These are phyloP conservation scores for Xylaria venustula DNA, from an alignment of 495 filamentous ascomycete species.

Conservation along the genomic window DNA sequence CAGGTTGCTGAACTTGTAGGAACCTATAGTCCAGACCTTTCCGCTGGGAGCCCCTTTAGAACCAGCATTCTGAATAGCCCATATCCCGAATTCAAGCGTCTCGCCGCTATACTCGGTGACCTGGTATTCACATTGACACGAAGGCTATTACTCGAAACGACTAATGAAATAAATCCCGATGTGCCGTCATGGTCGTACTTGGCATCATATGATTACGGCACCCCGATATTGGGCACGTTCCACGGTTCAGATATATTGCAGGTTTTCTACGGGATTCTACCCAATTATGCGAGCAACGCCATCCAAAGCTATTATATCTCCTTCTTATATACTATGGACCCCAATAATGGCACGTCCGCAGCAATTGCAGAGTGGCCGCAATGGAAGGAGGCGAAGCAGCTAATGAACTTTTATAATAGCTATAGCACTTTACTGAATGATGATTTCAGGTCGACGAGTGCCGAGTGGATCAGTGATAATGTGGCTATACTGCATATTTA, in stretches of 20 bases:
- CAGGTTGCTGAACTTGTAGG: slow-evolving; percentile 53
- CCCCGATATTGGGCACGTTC: slow-evolving; percentile 69
- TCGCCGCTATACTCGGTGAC: slow-evolving; percentile 74
- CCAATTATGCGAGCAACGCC: slow-evolving; percentile 59
- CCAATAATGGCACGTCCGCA: slow-evolving; percentile 49
- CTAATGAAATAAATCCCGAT: slow-evolving; percentile 43
- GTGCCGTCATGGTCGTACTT: slow-evolving; percentile 73
- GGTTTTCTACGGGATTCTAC: slow-evolving; percentile 60
- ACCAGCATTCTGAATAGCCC: slow-evolving; percentile 61
- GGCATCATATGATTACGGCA: slow-evolving; percentile 63
- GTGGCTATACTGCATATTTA: slow-evolving; percentile 51
- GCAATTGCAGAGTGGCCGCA: slow-evolving; percentile 58
- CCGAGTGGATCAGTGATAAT: slow-evolving; percentile 50
- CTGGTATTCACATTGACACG: slow-evolving; percentile 64
- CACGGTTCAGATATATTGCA: slow-evolving; percentile 66
- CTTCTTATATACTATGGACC: slow-evolving; percentile 65
- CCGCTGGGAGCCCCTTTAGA: slow-evolving; percentile 63
- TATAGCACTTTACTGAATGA: slow-evolving; percentile 49
- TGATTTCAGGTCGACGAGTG: slow-evolving; percentile 54
- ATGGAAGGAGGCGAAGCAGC: slow-evolving; percentile 50
- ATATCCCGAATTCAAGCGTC: slow-evolving; percentile 74
- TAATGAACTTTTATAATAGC: slow-evolving; percentile 58
- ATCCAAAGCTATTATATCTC: slow-evolving; percentile 64
- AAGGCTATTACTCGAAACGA: slow-evolving; percentile 51
- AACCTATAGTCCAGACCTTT: slow-evolving; percentile 51